Conservation (phyloP, 2,329 filamentous ascomycete genomes). For the Trichoderma sp. region DNA sequence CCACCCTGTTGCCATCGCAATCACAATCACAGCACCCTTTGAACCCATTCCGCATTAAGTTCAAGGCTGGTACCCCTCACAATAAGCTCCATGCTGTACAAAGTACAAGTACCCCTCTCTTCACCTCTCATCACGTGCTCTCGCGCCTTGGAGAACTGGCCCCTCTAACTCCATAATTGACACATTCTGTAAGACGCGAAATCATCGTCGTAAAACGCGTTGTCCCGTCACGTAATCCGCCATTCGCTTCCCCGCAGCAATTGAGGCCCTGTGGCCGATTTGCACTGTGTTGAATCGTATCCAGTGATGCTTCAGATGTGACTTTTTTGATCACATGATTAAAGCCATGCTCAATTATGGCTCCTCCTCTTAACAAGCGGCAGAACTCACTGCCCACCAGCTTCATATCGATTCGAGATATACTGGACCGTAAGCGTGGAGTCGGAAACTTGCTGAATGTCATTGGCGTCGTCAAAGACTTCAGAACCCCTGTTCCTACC, state of each 20-base stretch:
- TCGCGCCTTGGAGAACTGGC: background rate
- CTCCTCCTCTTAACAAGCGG: background rate
- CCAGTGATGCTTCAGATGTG: background rate
- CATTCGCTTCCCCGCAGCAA: background rate
- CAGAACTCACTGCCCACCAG: constrained; percentile 26
- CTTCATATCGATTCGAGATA: constrained; percentile 39
- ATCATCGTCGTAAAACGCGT: constrained; percentile 1
- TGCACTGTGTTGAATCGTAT: background rate
- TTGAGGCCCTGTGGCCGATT: background rate
- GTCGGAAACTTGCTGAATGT: constrained; percentile 52
- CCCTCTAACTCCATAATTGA: background rate
- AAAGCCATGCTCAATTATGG: constrained; percentile 17
- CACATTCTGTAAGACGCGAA: background rate
- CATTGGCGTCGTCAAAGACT: constrained; percentile 71
- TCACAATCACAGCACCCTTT: background rate
- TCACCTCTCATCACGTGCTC: background rate
- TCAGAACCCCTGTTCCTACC: constrained; percentile 53
- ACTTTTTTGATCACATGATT: background rate
- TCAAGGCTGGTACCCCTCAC: background rate
- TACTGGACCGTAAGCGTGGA: constrained; percentile 44
- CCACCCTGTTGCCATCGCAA: background rate
- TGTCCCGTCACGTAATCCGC: background rate
- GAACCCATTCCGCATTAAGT: background rate
- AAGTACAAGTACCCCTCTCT: background rate
- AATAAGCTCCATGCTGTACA: background rate